A percentile compares a stretch with the other conserved stretches of the same genome.
phyloP scores from a whole-genome alignment of 2,329 filamentous ascomycete species.

The Talaromyces sp. region DNA sequence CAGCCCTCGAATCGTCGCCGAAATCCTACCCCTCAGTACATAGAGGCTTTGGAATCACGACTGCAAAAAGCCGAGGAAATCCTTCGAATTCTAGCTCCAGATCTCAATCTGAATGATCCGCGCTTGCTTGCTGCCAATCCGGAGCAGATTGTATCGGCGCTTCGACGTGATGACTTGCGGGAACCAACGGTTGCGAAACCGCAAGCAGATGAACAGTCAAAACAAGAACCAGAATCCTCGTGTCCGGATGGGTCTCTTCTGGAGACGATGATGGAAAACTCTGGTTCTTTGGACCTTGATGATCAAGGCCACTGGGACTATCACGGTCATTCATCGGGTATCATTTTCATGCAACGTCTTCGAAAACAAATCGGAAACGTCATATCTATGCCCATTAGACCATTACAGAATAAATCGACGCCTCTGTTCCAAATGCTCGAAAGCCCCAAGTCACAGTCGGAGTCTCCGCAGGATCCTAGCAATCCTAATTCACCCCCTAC shows the following conservation, averaged over 20 bases:
- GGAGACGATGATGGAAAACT: slow-evolving; percentile 91
- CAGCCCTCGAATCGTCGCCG: slow-evolving; percentile 88
- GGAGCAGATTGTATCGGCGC: slow-evolving; percentile 58
- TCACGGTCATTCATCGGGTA: slow-evolving; percentile 85
- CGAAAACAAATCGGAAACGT: slow-evolving; percentile 75
- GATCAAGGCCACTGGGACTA: slow-evolving; percentile 94
- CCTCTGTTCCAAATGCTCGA: slow-evolving; percentile 62
- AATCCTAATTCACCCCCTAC: slow-evolving; percentile 44
- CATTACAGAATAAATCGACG: slow-evolving; percentile 48
- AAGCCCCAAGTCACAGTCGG: slow-evolving; percentile 62
- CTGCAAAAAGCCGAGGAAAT: slow-evolving; percentile 79
- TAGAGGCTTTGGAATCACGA: slow-evolving; percentile 80
- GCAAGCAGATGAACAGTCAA: slow-evolving; percentile 20
- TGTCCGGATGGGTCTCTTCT: slow-evolving; percentile 65
- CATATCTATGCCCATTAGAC: slow-evolving; percentile 62
- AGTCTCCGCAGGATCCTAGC: slow-evolving; percentile 60
- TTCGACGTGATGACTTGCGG: slow-evolving; percentile 34
- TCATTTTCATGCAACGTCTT: slow-evolving; percentile 83
- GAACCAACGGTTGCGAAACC: slow-evolving; percentile 20
- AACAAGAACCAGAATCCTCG: slow-evolving; percentile 20
- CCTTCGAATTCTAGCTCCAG: slow-evolving; percentile 74
- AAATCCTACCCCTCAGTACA: slow-evolving; percentile 88
- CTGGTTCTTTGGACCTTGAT: slow-evolving; percentile 85
- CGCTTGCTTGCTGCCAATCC: slow-evolving; percentile 73
- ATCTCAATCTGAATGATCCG: slow-evolving; percentile 80